A percentile compares a stretch with the other conserved stretches of the same genome.
These are phyloP conservation scores for Lentinula edodes DNA, from an alignment of 768 basidiomycete genomes.

Conservation along the genomic window DNA sequence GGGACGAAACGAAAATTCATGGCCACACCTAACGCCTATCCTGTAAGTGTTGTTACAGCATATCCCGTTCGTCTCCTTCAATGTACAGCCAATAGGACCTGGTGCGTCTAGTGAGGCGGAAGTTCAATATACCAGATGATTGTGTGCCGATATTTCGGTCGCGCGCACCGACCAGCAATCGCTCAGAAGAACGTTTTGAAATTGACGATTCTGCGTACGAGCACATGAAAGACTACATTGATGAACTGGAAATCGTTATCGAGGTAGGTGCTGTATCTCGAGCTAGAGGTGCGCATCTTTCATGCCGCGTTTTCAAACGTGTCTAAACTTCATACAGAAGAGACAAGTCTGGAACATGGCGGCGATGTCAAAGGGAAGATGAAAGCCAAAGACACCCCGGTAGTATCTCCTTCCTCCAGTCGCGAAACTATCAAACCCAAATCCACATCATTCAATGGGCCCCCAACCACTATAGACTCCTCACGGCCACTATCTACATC, in stretches of 20 bases:
- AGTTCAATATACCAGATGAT: background rate
- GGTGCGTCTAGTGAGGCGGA: constrained; percentile 1
- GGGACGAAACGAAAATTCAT: constrained; percentile 3
- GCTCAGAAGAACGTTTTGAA: background rate
- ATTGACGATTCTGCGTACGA: background rate
- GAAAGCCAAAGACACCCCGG: background rate
- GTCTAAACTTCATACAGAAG: background rate
- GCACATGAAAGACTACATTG: background rate
- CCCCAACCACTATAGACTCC: background rate
- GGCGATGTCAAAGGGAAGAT: background rate
- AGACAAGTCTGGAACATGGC: background rate
- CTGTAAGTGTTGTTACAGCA: background rate
- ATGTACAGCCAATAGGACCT: background rate
- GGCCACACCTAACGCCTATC: background rate
- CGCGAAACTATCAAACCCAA: background rate
- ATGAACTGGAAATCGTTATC: background rate
- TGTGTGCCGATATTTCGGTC: background rate
- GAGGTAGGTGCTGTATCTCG: background rate
- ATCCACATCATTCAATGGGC: background rate
- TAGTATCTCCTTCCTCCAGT: background rate
- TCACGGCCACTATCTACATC: background rate
- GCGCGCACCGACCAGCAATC: background rate
- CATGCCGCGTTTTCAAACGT: background rate
- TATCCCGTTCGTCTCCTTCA: background rate
- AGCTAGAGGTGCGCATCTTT: background rate